Conservation (phyloP, 257 asterid genomes). For the Nicotiana tomentosiformis region DNA sequence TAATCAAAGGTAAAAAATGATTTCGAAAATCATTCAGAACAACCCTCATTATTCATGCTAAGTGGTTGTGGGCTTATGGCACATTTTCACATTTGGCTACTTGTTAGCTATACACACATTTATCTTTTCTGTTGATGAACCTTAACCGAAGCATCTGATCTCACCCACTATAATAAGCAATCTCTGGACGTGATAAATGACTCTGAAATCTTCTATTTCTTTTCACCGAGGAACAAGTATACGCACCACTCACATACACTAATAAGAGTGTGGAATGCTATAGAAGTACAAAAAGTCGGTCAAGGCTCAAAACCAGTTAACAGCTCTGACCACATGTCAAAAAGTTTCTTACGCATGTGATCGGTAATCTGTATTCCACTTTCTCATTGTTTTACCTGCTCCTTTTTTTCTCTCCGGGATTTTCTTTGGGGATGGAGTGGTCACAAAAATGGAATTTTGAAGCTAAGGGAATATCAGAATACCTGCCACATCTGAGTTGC, state of each 20-base stretch:
- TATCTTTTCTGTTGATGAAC: neutral
- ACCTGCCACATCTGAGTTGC: slow-evolving; percentile 48
- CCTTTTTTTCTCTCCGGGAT: neutral
- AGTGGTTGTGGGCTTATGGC: neutral
- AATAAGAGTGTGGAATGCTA: neutral
- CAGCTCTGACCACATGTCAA: neutral
- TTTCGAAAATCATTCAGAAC: neutral
- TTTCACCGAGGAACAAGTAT: neutral
- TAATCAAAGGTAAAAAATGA: neutral
- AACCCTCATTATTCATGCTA: neutral
- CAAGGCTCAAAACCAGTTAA: neutral
- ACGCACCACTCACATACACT: neutral
- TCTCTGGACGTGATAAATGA: neutral
- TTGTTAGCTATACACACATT: neutral
- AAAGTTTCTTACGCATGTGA: neutral
- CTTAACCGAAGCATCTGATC: neutral
- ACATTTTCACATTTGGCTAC: neutral
- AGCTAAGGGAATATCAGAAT: slow-evolving; percentile 1
- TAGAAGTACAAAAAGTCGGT: neutral
- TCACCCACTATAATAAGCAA: neutral
- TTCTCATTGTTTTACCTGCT: slow-evolving; percentile 7
- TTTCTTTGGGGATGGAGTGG: neutral
- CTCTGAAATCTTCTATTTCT: neutral
- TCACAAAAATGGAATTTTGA: slow-evolving; percentile 14
- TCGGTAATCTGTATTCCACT: neutral